Evolutionary conservation across 75 land plant species (phyloP), one percentile per base, ranked within the genome.

Genomic region (Cunninghamia lanceolata): DNA sequence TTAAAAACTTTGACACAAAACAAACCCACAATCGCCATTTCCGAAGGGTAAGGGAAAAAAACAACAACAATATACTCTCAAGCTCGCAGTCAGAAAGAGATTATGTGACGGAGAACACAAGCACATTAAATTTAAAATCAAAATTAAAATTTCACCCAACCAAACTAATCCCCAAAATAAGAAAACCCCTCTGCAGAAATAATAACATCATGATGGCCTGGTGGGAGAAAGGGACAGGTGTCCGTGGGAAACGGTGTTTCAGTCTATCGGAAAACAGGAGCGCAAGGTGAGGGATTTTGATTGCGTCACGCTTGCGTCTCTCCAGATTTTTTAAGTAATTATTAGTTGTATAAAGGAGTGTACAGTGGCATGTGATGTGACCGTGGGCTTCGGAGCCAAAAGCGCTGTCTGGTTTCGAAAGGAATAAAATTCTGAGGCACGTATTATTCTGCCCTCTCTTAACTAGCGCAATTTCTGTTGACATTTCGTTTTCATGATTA

Each of bases 11-110:
- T 80, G 34, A 80, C 82, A 45, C 82, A 79, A 42, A 79, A 45
- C 82, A 79, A 42, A 79, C 45, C 82, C 47, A 40, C 82, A 80
- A 80, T 80, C 82, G 82, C 52, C 82, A 80, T 80, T 80, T 45
- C 50, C 82, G 15, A 73, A 2, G 82, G 82, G 32, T 45, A 45
- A 80, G n/a, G 59, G 9, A 50, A 76, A 36, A 38, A 4, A 11
- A 17, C 35, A 75, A 75, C 35, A 75, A 73, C n/a, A 73, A 35
- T 35, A 16, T 10, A 35, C 39, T 3, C 39, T 14, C 43, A 36
- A 76, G 17, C 50, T 46, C 10, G 50, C 50, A 40, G 81, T 39
- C 38, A 25, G 25, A 78, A 19, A 15, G 81, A 78, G 36, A 38
- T 17, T 21, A 13, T 19, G 9, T 36, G 81, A 78, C 81, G 81